These are phyloP conservation scores for Triangularia setosa DNA, from an alignment of 2,329 filamentous ascomycete species.

Conservation along the genomic window DNA sequence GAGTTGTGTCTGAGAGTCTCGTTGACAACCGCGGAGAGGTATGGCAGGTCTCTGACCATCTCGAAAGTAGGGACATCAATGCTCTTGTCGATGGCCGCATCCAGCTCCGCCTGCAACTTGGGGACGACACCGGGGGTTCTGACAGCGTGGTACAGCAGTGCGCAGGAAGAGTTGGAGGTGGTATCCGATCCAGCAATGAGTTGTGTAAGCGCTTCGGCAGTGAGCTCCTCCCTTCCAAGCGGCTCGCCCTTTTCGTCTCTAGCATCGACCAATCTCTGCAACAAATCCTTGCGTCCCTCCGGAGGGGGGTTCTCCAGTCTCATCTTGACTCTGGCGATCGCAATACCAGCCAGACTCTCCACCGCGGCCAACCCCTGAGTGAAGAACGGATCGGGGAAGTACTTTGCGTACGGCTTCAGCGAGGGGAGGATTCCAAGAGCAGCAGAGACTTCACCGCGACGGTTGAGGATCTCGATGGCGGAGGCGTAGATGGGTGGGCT, in stretches of 20 bases:
- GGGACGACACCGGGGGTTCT: slow-evolving; percentile 65
- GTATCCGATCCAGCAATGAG: slow-evolving; percentile 78
- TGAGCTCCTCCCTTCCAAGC: slow-evolving; percentile 74
- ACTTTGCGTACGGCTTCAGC: slow-evolving; percentile 76
- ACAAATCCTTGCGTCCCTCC: slow-evolving; percentile 69
- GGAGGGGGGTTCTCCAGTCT: slow-evolving; percentile 66
- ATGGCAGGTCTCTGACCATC: slow-evolving; percentile 70
- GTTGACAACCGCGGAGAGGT: slow-evolving; percentile 71
- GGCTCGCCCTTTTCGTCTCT: slow-evolving; percentile 74
- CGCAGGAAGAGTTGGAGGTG: slow-evolving; percentile 76
- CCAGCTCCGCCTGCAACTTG: slow-evolving; percentile 73
- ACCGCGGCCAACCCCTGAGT: slow-evolving; percentile 69
- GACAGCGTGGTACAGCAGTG: slow-evolving; percentile 72
- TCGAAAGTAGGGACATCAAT: slow-evolving; percentile 66
- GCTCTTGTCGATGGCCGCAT: slow-evolving; percentile 59
- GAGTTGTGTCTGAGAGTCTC: slow-evolving; percentile 84
- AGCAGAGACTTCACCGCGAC: slow-evolving; percentile 79
- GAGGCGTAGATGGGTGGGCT: slow-evolving; percentile 64
- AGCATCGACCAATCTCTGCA: slow-evolving; percentile 80
- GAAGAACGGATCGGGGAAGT: slow-evolving; percentile 80
- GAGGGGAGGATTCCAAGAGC: slow-evolving; percentile 70
- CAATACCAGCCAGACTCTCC: slow-evolving; percentile 79
- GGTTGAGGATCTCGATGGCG: slow-evolving; percentile 84
- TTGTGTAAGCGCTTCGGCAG: slow-evolving; percentile 84
- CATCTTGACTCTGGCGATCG: slow-evolving; percentile 73